Evolutionary conservation across 1,284 basidiomycete species (phyloP).

Genomic region (Ceratobasidium sp.): DNA sequence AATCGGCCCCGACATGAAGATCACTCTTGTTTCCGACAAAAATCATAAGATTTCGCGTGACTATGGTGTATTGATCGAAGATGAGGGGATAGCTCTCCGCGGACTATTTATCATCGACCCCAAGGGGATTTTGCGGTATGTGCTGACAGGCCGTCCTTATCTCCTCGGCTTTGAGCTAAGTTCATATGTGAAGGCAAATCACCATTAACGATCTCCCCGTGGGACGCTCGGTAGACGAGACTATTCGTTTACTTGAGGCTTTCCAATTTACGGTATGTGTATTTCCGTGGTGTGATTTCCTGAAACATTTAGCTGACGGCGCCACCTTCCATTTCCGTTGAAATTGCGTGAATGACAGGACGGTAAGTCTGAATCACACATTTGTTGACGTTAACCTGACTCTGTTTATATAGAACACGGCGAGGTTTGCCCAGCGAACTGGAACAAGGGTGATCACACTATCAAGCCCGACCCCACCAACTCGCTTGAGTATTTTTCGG

Average conservation of each 20-base stretch:
- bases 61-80: slow-evolving; percentile 88
- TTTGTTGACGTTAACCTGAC: slow-evolving; percentile 1
- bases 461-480: slow-evolving; percentile 82
- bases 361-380: slow-evolving; percentile 26
- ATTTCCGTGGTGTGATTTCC: background rate
- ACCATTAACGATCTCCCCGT: slow-evolving; percentile 92
- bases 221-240: slow-evolving; percentile 92
- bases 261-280: slow-evolving; percentile 86
- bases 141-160: slow-evolving; percentile 50
- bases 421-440: slow-evolving; percentile 92
- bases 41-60: slow-evolving; percentile 65
- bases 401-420: slow-evolving; percentile 72
- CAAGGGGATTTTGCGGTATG: slow-evolving; percentile 79
- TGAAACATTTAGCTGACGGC: background rate
- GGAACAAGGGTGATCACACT: slow-evolving; percentile 80
- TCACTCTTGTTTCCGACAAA: slow-evolving; percentile 73
- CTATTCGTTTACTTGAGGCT: slow-evolving; percentile 87
- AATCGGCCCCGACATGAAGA: slow-evolving; percentile 86
- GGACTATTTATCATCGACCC: slow-evolving; percentile 93
- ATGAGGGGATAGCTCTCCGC: slow-evolving; percentile 86
- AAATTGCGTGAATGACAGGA: slow-evolving; percentile 28
- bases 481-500: slow-evolving; percentile 80
- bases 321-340: slow-evolving; percentile 23
- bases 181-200: slow-evolving; percentile 70
- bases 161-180: slow-evolving; percentile 43